These are phyloP conservation scores for Pneumocystis murina DNA, from an alignment of 1,139 yeast genomes.

Conservation along the genomic window DNA sequence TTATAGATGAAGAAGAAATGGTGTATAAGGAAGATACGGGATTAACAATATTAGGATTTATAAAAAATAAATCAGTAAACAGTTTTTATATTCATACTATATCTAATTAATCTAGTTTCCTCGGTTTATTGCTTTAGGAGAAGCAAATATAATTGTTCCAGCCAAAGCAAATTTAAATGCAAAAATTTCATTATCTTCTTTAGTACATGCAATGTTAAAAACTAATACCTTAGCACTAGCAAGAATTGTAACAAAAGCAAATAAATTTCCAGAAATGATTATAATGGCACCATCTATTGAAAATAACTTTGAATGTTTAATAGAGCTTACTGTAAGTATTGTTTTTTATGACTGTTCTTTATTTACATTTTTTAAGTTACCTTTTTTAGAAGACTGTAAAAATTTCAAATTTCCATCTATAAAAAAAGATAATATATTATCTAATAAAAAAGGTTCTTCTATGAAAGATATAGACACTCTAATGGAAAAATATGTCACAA, in stretches of 20 bases:
- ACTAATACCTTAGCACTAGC: constrained; percentile 42
- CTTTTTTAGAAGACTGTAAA: constrained; percentile 66
- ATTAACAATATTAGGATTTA: constrained; percentile 52
- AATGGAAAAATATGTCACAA: constrained; percentile 31
- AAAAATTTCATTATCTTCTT: constrained; percentile 33
- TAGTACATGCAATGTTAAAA: constrained; percentile 41
- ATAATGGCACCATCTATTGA: constrained; percentile 39
- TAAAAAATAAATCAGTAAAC: constrained; percentile 23
- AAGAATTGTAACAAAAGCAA: constrained; percentile 40
- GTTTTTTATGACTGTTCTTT: not conserved
- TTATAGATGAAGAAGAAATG: constrained; percentile 32
- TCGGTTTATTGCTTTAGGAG: constrained; percentile 44
- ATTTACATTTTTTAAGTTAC: constrained; percentile 26
- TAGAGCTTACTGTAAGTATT: constrained; percentile 17
- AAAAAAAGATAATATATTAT: constrained; percentile 24
- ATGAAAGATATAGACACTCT: constrained; percentile 23
- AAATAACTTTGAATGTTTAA: constrained; percentile 21
- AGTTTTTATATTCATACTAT: not conserved
- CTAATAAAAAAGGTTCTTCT: constrained; percentile 26
- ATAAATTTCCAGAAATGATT: constrained; percentile 41
- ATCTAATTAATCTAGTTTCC: constrained; percentile 29
- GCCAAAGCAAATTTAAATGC: constrained; percentile 28
- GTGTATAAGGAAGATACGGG: constrained; percentile 35
- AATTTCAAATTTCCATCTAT: constrained; percentile 45
- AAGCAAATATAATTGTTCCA: constrained; percentile 44